Conservation (phyloP, 768 basidiomycete species). For the Russula lepida region DNA sequence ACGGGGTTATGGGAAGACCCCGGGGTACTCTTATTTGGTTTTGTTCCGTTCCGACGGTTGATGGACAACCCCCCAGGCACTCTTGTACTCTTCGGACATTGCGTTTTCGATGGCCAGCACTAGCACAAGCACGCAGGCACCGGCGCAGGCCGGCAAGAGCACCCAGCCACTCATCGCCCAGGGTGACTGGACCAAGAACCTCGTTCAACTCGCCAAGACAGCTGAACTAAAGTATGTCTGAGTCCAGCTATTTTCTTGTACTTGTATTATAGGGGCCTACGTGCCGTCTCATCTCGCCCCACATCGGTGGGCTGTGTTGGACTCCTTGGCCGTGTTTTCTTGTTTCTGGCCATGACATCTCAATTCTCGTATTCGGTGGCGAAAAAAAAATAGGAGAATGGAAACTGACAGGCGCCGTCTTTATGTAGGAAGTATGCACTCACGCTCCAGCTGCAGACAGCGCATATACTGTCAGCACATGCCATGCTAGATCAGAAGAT, state of each 20-base stretch:
- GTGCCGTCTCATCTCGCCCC: neutral
- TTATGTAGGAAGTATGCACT: constrained; percentile 66
- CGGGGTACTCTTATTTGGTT: constrained; percentile 1
- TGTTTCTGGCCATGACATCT: neutral
- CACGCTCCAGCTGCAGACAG: constrained; percentile 77
- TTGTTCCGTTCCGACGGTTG: too few species aligned
- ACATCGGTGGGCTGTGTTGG: neutral
- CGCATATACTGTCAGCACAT: constrained; percentile 79
- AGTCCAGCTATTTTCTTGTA: too few species aligned
- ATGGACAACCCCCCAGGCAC: constrained; percentile 7
- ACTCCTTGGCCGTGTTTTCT: neutral
- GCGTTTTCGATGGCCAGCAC: constrained; percentile 13
- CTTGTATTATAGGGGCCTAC: neutral
- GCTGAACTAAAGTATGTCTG: constrained; percentile 75
- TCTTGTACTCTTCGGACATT: constrained; percentile 2
- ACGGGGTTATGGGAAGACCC: neutral
- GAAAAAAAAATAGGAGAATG: neutral
- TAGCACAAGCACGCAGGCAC: constrained; percentile 18
- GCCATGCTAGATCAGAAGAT: constrained; percentile 69
- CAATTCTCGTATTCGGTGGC: neutral
- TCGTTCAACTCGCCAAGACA: constrained; percentile 79
- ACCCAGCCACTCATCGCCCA: constrained; percentile 46
- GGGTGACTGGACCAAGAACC: constrained; percentile 82
- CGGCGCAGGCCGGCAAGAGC: constrained; percentile 14
- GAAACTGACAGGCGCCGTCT: neutral